Evolutionary conservation across 2,329 filamentous ascomycete species (phyloP).

Genomic region (Sporothrix variecibatus): DNA sequence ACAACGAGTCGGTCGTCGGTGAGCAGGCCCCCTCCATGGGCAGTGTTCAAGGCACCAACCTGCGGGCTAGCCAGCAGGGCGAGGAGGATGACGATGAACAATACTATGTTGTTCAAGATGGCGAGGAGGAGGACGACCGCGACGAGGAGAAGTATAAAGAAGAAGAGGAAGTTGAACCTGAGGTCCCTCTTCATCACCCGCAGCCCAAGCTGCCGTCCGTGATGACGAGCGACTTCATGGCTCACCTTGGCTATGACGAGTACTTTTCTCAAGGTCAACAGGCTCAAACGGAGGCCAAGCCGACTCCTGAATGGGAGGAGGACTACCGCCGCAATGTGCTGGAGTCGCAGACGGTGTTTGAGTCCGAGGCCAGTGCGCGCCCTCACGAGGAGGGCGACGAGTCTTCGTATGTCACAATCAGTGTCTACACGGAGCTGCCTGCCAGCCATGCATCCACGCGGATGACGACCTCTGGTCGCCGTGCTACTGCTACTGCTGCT

Average conservation of each 20-base stretch:
- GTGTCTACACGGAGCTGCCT: slow-evolving; percentile 15
- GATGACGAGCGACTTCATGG: background rate
- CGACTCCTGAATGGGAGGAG: slow-evolving; percentile 17
- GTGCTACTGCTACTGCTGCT: background rate
- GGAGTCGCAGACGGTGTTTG: slow-evolving; percentile 14
- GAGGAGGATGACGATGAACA: background rate
- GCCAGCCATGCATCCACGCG: background rate
- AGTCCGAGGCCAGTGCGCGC: background rate
- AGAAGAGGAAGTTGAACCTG: background rate
- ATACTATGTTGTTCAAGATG: slow-evolving; percentile 1
- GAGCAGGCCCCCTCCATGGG: background rate
- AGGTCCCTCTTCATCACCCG: background rate
- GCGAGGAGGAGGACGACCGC: background rate
- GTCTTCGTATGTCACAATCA: slow-evolving; percentile 20
- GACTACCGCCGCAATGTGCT: slow-evolving; percentile 25
- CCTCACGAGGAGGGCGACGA: background rate
- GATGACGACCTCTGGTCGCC: background rate
- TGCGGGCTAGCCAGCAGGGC: background rate
- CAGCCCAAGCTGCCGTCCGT: background rate
- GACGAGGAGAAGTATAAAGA: background rate
- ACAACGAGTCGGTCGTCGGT: background rate
- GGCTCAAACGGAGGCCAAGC: background rate
- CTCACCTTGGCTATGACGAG: background rate
- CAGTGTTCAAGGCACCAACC: background rate
- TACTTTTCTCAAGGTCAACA: background rate